Evolutionary conservation across 2,329 filamentous ascomycete genomes (phyloP).

Genomic region (Penicillium frequentans): DNA sequence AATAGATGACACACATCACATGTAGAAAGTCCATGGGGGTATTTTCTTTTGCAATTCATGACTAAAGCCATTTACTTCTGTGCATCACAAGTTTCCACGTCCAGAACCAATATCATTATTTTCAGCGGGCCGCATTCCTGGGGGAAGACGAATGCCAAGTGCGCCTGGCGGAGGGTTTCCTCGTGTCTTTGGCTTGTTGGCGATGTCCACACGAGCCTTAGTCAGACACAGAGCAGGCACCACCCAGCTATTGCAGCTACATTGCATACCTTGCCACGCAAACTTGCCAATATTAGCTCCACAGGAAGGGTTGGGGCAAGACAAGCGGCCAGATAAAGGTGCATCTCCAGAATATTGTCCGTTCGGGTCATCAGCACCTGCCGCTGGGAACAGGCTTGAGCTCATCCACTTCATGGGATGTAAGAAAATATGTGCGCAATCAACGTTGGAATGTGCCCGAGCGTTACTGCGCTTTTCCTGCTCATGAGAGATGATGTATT

Average conservation of each 20-base stretch:
- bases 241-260: constrained; percentile 87
- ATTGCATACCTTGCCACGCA: constrained; percentile 93
- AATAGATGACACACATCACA: not conserved
- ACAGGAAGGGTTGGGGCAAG: constrained; percentile 78
- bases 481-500: constrained; percentile 68
- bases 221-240: constrained; percentile 87
- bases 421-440: constrained; percentile 84
- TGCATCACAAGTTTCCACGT: constrained; percentile 26
- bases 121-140: constrained; percentile 33
- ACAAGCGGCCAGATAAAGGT: constrained; percentile 77
- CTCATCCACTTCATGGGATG: constrained; percentile 97
- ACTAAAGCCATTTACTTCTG: not conserved
- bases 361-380: constrained; percentile 13
- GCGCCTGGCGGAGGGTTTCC: constrained; percentile 24
- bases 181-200: constrained; percentile 31
- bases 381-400: constrained; percentile 59
- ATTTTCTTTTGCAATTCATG: not conserved
- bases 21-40: not conserved
- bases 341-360: constrained; percentile 60
- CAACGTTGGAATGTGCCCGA: constrained; percentile 27
- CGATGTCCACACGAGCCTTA: constrained; percentile 77
- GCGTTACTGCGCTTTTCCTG: constrained; percentile 24
- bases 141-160: constrained; percentile 41
- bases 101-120: constrained; percentile 16
- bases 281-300: constrained; percentile 85